Conservation (phyloP, 2,329 filamentous ascomycete genomes). For the Curvularia sp. region DNA sequence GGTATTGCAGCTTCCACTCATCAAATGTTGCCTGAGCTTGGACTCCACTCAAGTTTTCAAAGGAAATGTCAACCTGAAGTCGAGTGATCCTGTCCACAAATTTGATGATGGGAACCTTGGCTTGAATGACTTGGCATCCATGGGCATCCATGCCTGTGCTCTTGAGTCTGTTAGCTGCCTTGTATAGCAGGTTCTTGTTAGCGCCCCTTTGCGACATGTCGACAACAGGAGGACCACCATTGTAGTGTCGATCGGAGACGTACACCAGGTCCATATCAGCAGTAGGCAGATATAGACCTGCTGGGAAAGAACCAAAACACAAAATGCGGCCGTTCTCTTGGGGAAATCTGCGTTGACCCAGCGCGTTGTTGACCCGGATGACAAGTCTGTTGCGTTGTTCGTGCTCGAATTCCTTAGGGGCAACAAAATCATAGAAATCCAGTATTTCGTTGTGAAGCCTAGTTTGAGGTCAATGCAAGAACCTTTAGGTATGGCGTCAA, state of each 20-base stretch:
- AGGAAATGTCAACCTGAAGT: conserved; percentile 89
- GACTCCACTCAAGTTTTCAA: conserved; percentile 87
- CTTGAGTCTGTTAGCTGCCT: conserved; percentile 67
- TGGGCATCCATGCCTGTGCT: conserved; percentile 60
- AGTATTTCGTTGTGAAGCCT: conserved; percentile 83
- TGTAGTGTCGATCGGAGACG: conserved; percentile 67
- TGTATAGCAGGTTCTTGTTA: conserved; percentile 64
- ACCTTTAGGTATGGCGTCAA: not conserved
- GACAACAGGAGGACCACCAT: conserved; percentile 55
- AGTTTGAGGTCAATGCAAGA: conserved; percentile 51
- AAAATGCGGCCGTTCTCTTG: conserved; percentile 64
- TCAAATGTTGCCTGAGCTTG: conserved; percentile 80
- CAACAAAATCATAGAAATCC: conserved; percentile 87
- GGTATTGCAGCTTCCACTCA: conserved; percentile 78
- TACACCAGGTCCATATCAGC: conserved; percentile 95
- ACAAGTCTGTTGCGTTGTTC: conserved; percentile 76
- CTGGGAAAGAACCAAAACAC: conserved; percentile 93
- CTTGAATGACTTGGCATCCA: conserved; percentile 70
- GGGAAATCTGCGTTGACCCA: conserved; percentile 51
- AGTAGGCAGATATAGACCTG: conserved; percentile 74
- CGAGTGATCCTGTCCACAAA: conserved; percentile 80
- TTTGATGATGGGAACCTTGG: conserved; percentile 91
- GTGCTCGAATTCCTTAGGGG: conserved; percentile 78
- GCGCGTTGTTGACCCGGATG: conserved; percentile 66
- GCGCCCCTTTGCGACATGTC: conserved; percentile 47